Base-by-base conservation (phyloP, 139 green algal genomes). In the Coelastrella sp. region DNA sequence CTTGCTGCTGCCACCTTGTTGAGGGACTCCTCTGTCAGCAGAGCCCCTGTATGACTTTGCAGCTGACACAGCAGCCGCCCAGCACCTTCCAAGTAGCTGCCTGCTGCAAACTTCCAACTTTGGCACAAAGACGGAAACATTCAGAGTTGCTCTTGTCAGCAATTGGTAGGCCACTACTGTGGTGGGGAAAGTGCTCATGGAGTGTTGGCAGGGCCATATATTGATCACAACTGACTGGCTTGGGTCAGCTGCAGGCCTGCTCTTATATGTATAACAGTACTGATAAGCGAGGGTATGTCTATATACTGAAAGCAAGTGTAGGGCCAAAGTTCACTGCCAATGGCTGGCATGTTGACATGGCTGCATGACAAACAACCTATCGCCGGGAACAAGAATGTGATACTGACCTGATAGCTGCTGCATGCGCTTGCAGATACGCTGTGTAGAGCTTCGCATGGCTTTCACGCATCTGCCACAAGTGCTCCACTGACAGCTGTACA, bases 401-500 rank as follows among this genome's bases (percentile, higher is more conserved):
- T 76, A 6, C 68, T 35, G 25, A 90, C 86, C 25, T 84, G 6
- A 56, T 19, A 6, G 74, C 86, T 84, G 86, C 75, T 35, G 17
- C 57, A 1, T 17, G n/a, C 7, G 86, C 86, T 6, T 7, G 15
- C 6, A 22, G 27, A 15, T 90, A 84, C 58, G 86, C 86, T 60
- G 86, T 57, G 25, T 80, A 84, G 6, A 90, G 75, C 60, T 60
- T 82, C 6, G 75, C 86, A 74, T 90, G 86, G 59, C 73, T 72
- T 25, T 90, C 74, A 7, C 86, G 73, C 86, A 84, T 74, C 74
- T 84, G 74, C 86, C 86, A 90, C 17, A 90, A 75, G 58, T 83
- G 75, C 74, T 90, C 86, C 25, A 90, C 86, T 56, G 86, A 61
- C 27, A 90, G 75, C 35, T 83, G 85, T n/a, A 89, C 24, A 72